Evolutionary conservation across 192 early-diverging fungal genomes (phyloP).

Genomic region (Podila minutissima): DNA sequence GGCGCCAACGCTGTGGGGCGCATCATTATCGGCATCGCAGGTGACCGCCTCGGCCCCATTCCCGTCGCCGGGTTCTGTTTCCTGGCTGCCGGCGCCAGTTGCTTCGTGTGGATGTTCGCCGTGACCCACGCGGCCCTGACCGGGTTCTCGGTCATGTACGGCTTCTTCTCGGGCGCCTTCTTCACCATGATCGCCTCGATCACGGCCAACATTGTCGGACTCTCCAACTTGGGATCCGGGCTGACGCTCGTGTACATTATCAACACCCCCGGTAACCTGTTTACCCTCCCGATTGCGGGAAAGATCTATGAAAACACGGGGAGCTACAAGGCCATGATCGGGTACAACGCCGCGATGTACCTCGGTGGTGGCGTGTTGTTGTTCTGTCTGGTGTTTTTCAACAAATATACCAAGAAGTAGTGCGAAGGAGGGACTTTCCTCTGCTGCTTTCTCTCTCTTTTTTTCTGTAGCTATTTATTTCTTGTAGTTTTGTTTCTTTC

Average conservation of each 20-base stretch:
- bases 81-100: constrained; percentile 20
- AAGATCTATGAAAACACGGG: constrained; percentile 19
- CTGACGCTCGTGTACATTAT: constrained; percentile 35
- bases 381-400: constrained; percentile 12
- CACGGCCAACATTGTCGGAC: constrained; percentile 31
- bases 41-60: constrained; percentile 43
- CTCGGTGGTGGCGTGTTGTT: constrained; percentile 15
- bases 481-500: neutral
- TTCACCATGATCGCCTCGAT: constrained; percentile 38
- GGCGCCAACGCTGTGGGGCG: constrained; percentile 48
- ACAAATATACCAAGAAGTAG: constrained; percentile 2
- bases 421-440: neutral
- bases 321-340: constrained; percentile 35
- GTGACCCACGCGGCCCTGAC: constrained; percentile 6
- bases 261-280: constrained; percentile 48
- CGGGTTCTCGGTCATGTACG: constrained; percentile 24
- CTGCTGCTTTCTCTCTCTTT: neutral
- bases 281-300: constrained; percentile 41
- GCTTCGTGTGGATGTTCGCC: constrained; percentile 44
- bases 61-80: constrained; percentile 27
- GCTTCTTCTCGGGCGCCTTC: constrained; percentile 36
- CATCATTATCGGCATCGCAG: constrained; percentile 34
- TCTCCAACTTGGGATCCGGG: constrained; percentile 17
- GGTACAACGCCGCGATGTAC: constrained; percentile 34
- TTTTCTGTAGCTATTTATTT: neutral